Conservation (phyloP, 2,329 filamentous ascomycete genomes). For the Dactylellina leptospora region DNA sequence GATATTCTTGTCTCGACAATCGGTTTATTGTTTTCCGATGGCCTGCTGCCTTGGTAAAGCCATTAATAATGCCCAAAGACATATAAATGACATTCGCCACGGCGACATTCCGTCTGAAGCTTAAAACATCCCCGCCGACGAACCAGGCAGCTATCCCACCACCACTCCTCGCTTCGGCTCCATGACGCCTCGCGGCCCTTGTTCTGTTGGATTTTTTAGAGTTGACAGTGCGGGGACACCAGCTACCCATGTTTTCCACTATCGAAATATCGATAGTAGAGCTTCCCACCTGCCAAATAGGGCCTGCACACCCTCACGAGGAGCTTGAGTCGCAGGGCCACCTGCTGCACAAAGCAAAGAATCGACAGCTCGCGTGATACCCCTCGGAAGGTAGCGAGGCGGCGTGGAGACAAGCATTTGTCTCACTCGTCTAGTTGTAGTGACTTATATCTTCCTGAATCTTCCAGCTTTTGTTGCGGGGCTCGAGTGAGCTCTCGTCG, state of each 20-base stretch:
- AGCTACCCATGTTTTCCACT: constrained; percentile 29
- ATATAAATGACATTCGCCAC: background rate
- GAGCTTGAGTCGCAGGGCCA: constrained; percentile 20
- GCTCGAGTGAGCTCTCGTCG: background rate
- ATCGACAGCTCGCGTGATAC: constrained; percentile 32
- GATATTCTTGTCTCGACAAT: too few relatives aligned
- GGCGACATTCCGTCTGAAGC: constrained; percentile 21
- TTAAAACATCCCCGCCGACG: background rate
- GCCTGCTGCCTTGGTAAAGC: constrained; percentile 10
- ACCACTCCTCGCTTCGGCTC: constrained; percentile 12
- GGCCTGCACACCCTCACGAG: constrained; percentile 18
- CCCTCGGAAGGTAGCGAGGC: constrained; percentile 36
- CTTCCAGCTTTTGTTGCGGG: too few relatives aligned
- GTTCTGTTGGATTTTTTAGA: constrained; percentile 14
- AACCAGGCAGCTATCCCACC: constrained; percentile 39
- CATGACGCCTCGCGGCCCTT: constrained; percentile 11
- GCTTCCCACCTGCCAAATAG: constrained; percentile 30
- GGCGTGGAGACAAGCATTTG: too few relatives aligned
- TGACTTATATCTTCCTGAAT: too few relatives aligned
- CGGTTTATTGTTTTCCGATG: background rate
- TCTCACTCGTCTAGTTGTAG: too few relatives aligned
- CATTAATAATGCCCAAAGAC: constrained; percentile 12
- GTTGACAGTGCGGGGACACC: constrained; percentile 9
- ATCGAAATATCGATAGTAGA: constrained; percentile 15
- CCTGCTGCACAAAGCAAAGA: constrained; percentile 23